Evolutionary conservation across 2,329 filamentous ascomycete species (phyloP), one percentile per base, ranked within the genome.

Genomic region (Blastomyces emzantsi): DNA sequence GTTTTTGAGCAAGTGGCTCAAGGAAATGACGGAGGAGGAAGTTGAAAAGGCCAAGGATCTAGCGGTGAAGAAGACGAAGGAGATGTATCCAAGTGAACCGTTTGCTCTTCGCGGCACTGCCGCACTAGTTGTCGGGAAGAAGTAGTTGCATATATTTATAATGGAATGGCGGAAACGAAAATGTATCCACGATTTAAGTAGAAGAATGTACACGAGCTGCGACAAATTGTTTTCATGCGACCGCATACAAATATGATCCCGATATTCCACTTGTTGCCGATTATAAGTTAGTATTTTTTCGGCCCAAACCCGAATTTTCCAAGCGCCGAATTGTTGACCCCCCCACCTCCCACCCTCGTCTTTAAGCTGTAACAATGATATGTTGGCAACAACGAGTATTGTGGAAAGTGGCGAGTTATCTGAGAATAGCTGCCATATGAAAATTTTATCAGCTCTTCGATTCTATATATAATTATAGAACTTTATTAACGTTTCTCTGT

Each of bases 1-100:
- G 17, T 61, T 61, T 28, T 9, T 61, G 59, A 28, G 22, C 45
- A 61, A n/a, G 45, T 51, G 43, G 59, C n/a, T 61, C 30, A 39
- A 15, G 3, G n/a, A 39, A 30, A 61, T 61, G 59, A 52, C 28
- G n/a, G 45, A 52, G n/a, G 43, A 52, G 4, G 59, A 61, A 13
- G 41, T 51, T 36, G 45, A 36, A 22, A 61, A 30, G 45, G 45
- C 45, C n/a, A 61, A 41, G 43, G 59, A 61, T 13, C 22, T 49
- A 45, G 17, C 36, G 28, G 59, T 61, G 13, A 47, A 61, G 30
- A 36, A 47, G 45, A 22, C 36, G 17, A 61, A 22, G 17, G 30
- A 41, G 47, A 52, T 25, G 11, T 41, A 54, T 52, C 45, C 45
- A 17, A 54, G 22, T 36, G 59, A 51, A 19, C 59, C 47, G 4